phyloP scores from a whole-genome alignment of 495 filamentous ascomycete species.

The Baudoinia panamericana region DNA sequence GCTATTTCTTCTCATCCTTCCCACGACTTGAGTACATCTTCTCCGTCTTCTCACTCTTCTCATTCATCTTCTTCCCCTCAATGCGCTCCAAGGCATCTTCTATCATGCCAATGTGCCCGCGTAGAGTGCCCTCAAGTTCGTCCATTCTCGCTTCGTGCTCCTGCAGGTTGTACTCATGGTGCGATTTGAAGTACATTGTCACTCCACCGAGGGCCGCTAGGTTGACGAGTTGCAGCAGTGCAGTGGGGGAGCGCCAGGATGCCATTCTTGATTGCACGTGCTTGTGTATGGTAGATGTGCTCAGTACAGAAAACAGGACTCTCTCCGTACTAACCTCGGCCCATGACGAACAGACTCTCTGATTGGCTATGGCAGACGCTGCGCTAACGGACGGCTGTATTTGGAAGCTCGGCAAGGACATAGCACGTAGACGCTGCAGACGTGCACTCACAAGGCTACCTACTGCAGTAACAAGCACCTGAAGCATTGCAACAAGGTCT shows the following conservation, averaged over 20 bases:
- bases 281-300: no score
- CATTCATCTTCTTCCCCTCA: constrained; percentile 22
- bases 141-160: constrained; percentile 37
- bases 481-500: no score
- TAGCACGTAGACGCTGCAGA: no score
- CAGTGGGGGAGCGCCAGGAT: constrained; percentile 16
- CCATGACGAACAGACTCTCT: no score
- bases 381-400: no score
- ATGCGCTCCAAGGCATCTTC: constrained; percentile 34
- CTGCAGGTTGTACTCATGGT: constrained; percentile 33
- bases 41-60: constrained; percentile 16
- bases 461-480: no score
- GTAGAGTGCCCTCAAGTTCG: constrained; percentile 35
- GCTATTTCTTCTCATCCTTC: constrained; percentile 12
- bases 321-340: no score
- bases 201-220: constrained; percentile 27
- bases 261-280: no score
- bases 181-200: constrained; percentile 26
- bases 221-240: constrained; percentile 23
- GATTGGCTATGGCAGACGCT: no score
- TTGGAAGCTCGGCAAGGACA: no score
- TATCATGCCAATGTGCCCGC: constrained; percentile 37
- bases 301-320: no score
- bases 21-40: constrained; percentile 9
- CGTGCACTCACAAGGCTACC: no score